A percentile compares a stretch with the other conserved stretches of the same genome.
These are phyloP conservation scores for Hydnomerulius pinastri DNA, from an alignment of 768 basidiomycete genomes.

Conservation along the genomic window DNA sequence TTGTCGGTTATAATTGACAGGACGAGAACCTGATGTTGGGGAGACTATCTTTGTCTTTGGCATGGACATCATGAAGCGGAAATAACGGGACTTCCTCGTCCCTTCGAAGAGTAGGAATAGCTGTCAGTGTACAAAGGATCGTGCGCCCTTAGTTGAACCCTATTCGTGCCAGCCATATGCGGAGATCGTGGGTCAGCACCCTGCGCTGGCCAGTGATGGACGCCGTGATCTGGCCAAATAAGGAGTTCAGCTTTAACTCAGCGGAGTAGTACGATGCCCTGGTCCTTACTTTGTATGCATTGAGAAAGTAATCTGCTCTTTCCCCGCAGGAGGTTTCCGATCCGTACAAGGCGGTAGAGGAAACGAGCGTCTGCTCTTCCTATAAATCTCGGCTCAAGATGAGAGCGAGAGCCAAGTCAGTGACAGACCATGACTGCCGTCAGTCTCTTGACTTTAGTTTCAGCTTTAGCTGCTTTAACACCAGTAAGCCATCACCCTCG, in stretches of 20 bases:
- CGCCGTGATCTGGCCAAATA: no score
- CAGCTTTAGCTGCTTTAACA: not conserved
- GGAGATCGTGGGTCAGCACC: not conserved
- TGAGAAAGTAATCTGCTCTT: conserved; percentile 32
- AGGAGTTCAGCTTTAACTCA: no score
- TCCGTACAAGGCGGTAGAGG: no score
- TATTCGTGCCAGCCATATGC: not conserved
- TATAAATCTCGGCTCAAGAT: conserved; percentile 50
- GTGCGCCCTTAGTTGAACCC: not conserved
- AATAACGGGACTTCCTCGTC: not conserved
- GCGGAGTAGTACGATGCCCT: no score
- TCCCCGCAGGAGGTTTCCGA: no score
- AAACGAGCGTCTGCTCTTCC: conserved; percentile 55
- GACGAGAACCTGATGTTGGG: conserved; percentile 68
- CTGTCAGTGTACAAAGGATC: not conserved
- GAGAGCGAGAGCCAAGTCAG: conserved; percentile 41
- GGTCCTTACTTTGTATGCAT: conserved; percentile 19
- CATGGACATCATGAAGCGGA: not conserved
- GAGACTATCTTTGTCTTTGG: conserved; percentile 31
- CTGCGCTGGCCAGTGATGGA: no score
- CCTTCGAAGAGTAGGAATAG: not conserved
- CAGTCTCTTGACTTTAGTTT: conserved; percentile 49
- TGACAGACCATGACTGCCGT: conserved; percentile 57
- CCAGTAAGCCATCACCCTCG: conserved; percentile 6
- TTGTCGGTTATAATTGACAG: conserved; percentile 46